Conservation (phyloP, 1,139 yeast species). For the Magnusiomyces suaveolens region DNA sequence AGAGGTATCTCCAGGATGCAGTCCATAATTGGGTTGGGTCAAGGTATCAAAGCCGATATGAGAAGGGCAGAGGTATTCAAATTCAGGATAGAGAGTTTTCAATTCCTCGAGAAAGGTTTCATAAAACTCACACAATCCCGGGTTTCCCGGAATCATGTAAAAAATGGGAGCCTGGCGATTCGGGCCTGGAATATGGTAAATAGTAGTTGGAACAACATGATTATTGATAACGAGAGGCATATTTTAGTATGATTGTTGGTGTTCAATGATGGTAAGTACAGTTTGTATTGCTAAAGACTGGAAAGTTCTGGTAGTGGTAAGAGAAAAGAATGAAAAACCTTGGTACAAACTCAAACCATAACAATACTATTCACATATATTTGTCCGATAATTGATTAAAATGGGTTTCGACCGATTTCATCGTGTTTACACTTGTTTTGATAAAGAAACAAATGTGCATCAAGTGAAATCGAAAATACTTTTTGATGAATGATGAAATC, state of each 20-base stretch:
- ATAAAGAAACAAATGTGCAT: too few species aligned
- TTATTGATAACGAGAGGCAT: constrained; percentile 11
- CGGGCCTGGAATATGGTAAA: constrained; percentile 17
- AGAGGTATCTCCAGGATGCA: constrained; percentile 20
- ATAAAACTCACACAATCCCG: constrained; percentile 55
- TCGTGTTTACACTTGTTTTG: too few species aligned
- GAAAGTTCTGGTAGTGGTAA: not conserved
- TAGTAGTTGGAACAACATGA: constrained; percentile 16
- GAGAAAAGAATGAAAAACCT: too few species aligned
- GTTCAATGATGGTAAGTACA: too few species aligned
- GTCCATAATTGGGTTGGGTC: constrained; percentile 20
- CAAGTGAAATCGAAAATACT: too few species aligned
- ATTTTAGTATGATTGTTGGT: not conserved
- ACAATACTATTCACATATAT: too few species aligned
- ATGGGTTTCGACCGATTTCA: too few species aligned
- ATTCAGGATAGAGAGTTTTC: constrained; percentile 36
- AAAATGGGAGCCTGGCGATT: constrained; percentile 31
- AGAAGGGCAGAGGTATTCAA: constrained; percentile 44
- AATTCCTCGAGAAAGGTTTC: constrained; percentile 40
- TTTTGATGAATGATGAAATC: too few species aligned
- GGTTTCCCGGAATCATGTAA: constrained; percentile 59
- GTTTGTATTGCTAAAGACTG: not conserved
- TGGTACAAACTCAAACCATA: too few species aligned
- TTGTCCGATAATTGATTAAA: too few species aligned
- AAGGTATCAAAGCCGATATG: constrained; percentile 41